phyloP scores from a whole-genome alignment of 352 stramenopile genomes.

The Globisporangium sylvaticum region DNA sequence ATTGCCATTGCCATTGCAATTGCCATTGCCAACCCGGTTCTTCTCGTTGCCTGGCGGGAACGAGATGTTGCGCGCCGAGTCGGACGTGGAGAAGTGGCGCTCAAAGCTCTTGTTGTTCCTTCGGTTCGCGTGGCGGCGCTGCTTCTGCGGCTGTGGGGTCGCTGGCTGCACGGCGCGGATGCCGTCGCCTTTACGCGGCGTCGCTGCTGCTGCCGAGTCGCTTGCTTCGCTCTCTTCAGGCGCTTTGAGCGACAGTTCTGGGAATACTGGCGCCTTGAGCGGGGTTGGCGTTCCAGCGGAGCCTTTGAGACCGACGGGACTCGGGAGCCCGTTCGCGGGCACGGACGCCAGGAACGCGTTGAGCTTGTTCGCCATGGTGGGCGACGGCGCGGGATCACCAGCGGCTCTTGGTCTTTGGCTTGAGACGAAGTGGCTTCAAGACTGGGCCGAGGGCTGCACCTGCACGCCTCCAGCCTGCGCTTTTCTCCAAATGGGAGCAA shows the following conservation, averaged over 20 bases:
- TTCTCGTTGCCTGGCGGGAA: constrained; percentile 24
- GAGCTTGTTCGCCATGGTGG: constrained; percentile 58
- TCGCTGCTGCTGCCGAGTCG: background rate
- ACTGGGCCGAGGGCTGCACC: background rate
- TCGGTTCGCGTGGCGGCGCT: constrained; percentile 22
- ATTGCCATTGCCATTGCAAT: too few relatives aligned
- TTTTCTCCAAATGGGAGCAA: background rate
- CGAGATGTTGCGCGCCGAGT: constrained; percentile 21
- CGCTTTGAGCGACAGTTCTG: constrained; percentile 25
- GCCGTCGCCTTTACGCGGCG: background rate
- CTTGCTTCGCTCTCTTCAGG: background rate
- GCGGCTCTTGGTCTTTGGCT: background rate
- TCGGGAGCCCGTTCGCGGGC: constrained; percentile 49
- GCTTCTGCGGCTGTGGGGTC: constrained; percentile 45
- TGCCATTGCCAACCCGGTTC: constrained; percentile 3
- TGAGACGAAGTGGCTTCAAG: background rate
- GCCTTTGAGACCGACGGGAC: constrained; percentile 18
- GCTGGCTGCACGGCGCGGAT: constrained; percentile 22
- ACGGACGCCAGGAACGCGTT: constrained; percentile 74
- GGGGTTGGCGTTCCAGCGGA: background rate
- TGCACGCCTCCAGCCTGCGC: background rate
- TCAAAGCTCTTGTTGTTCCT: constrained; percentile 21
- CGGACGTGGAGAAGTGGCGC: constrained; percentile 22
- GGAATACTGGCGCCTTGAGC: constrained; percentile 16
- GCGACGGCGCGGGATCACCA: background rate